phyloP scores from a whole-genome alignment of 164 flowering plant species.

The Cinnamomum chago region DNA sequence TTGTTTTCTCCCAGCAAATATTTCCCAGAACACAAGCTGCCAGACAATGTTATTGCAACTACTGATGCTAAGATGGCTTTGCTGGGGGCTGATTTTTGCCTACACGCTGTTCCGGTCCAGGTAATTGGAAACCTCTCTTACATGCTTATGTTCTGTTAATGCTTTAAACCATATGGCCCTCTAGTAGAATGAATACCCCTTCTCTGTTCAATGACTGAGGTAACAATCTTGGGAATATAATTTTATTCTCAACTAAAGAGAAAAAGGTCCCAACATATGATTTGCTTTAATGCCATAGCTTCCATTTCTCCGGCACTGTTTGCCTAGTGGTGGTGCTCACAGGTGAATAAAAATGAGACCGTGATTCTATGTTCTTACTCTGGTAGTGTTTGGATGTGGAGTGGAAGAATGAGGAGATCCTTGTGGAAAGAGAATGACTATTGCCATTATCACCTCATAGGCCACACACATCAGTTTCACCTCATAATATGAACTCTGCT shows the following conservation, averaged over 20 bases:
- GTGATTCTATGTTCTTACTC: too few species aligned
- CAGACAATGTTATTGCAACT: slow-evolving; percentile 79
- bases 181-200: background rate
- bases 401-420: too few species aligned
- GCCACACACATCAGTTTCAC: too few species aligned
- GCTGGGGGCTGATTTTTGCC: slow-evolving; percentile 76
- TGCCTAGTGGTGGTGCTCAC: background rate
- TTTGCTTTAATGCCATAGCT: background rate
- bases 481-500: too few species aligned
- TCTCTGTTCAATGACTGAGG: background rate
- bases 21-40: slow-evolving; percentile 80
- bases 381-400: too few species aligned
- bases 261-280: too few species aligned
- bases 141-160: background rate
- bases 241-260: background rate
- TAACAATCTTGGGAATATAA: background rate
- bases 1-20: slow-evolving; percentile 47
- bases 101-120: slow-evolving; percentile 99
- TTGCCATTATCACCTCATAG: too few species aligned
- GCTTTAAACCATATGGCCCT: too few species aligned
- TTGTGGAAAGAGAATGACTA: too few species aligned
- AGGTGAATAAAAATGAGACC: background rate
- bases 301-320: background rate
- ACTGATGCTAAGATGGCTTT: slow-evolving; percentile 79
- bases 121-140: slow-evolving; percentile 25